Conservation (phyloP, 345 rosid genomes). For the Arabidopsis suecica region DNA sequence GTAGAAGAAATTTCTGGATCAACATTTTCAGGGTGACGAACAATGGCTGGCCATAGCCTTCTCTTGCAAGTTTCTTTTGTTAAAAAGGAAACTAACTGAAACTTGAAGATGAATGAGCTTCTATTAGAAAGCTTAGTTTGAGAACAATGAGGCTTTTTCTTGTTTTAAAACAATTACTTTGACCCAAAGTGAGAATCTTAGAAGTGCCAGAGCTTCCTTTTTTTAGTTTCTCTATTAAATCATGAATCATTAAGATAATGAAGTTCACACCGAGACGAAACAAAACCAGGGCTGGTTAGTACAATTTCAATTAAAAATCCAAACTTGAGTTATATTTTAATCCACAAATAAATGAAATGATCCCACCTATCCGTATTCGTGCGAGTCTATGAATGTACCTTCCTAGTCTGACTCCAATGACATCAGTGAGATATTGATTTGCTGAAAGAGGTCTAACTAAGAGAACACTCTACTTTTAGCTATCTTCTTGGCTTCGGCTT, state of each 20-base stretch:
- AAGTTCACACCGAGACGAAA: conserved; percentile 1
- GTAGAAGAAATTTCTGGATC: conserved; percentile 18
- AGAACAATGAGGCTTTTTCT: conserved; percentile 1
- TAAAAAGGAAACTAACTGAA: conserved; percentile 11
- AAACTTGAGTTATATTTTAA: background rate
- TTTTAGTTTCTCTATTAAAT: background rate
- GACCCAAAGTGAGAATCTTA: background rate
- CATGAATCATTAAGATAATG: conserved; percentile 1
- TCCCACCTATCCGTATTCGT: conserved; percentile 14
- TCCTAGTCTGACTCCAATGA: conserved; percentile 5
- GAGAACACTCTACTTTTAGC: conserved; percentile 59
- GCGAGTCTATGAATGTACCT: conserved; percentile 24
- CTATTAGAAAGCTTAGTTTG: conserved; percentile 24
- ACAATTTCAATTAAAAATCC: background rate
- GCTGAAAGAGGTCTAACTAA: conserved; percentile 19
- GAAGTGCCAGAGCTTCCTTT: background rate
- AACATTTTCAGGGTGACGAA: background rate
- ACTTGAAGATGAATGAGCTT: conserved; percentile 42
- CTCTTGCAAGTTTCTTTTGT: conserved; percentile 35
- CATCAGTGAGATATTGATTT: conserved; percentile 14
- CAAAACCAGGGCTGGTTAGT: conserved; percentile 10
- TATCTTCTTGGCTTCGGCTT: conserved; percentile 67
- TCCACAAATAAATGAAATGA: conserved; percentile 42
- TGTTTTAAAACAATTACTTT: background rate
- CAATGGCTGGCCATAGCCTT: conserved; percentile 29